These are phyloP conservation scores for Intubia oerlemansii DNA, from an alignment of 2,329 filamentous ascomycete genomes.

Conservation along the genomic window DNA sequence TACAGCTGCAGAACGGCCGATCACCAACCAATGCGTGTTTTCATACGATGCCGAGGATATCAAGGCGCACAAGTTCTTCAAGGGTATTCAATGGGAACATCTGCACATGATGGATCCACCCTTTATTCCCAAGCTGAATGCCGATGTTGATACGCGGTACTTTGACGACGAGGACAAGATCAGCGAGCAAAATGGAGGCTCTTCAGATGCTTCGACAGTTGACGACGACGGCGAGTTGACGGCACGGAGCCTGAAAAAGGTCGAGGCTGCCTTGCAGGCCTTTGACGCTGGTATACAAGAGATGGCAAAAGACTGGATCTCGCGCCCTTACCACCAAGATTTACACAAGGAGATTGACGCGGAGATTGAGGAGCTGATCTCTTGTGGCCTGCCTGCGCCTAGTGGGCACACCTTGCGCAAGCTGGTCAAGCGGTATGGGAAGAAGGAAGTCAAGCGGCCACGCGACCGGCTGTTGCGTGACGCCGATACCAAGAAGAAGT, in stretches of 20 bases:
- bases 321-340: constrained; percentile 19
- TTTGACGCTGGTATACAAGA: constrained; percentile 14
- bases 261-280: not conserved
- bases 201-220: constrained; percentile 22
- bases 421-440: constrained; percentile 29
- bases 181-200: too few relatives aligned
- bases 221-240: not conserved
- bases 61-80: constrained; percentile 75
- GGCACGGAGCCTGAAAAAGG: too few relatives aligned
- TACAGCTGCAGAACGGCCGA: not conserved
- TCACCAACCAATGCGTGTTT: constrained; percentile 44
- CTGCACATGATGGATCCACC: constrained; percentile 53
- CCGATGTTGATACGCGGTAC: constrained; percentile 60
- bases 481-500: constrained; percentile 36
- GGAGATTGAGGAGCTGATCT: constrained; percentile 20
- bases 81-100: constrained; percentile 53
- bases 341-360: constrained; percentile 27
- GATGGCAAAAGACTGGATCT: constrained; percentile 22
- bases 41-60: constrained; percentile 74
- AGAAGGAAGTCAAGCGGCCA: constrained; percentile 54
- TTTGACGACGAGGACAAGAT: constrained; percentile 67
- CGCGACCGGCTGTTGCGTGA: constrained; percentile 76
- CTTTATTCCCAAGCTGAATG: constrained; percentile 53
- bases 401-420: constrained; percentile 23
- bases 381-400: constrained; percentile 12